Base-by-base conservation (phyloP, 2,329 filamentous ascomycete genomes). In the Ceratocystis ficicola region DNA sequence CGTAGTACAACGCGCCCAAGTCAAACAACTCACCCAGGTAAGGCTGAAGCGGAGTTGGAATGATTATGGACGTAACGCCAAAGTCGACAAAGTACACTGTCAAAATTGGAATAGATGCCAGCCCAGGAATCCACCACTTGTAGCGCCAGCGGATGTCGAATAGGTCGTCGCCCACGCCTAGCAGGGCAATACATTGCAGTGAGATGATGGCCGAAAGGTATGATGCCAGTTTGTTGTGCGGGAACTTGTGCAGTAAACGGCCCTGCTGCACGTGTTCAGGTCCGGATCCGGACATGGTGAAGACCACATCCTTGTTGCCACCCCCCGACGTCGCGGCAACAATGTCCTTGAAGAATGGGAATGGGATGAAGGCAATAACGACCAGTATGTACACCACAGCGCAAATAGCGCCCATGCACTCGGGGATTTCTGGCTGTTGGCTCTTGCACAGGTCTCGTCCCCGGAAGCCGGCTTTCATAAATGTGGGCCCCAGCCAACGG, bases 1-100 rank as follows among this genome's bases (percentile, higher is more conserved):
- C 78, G 77, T 99, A 99, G 82, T 99, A 99, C 66, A 90, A 78
- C 74, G 83, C 76, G 41, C 87, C 88, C 6, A 97, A 83, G 74
- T 97, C 86, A 73, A 97, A 81, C 62, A 96, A 83, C 70, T 90
- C 84, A 68, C 92, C 92, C 7, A 96, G 80, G 72, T 94, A 95
- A 17, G 85, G 85, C 73, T 92, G 88, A 20, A 99, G 82, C 62
- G 89, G 88, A 36, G 90, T 83, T 5, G 94, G 94, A 6, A 99
- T 86, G 50, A 97, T 91, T 72, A 99, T 89, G 66, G 92, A 90
- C 12, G 94, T 99, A 69, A 99, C 93, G 69, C 91, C 93, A 75
- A 97, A 99, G 77, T 97, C 93, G 75, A 97, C 91, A 78, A 96
- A 96, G 81, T 99, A 99, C 71, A 99, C 88, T 69, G 95, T 89